Conservation (phyloP, 257 asterid genomes). For the Dorcoceras hygrometricum region DNA sequence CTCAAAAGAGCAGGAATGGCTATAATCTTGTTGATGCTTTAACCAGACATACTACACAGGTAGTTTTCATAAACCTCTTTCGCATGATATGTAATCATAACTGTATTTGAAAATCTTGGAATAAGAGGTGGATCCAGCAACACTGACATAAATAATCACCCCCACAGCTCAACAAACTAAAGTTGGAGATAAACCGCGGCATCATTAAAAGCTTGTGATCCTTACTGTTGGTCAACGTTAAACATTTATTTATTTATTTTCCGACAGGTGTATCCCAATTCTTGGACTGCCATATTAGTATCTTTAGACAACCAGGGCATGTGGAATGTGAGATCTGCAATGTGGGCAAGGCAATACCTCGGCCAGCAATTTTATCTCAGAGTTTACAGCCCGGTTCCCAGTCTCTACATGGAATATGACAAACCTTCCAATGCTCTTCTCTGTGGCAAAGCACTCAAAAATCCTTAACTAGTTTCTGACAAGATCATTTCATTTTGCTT, state of each 20-base stretch:
- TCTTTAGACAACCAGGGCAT: constrained; percentile 96
- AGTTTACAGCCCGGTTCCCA: constrained; percentile 57
- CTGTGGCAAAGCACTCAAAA: constrained; percentile 68
- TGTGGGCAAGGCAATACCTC: constrained; percentile 86
- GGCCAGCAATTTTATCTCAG: constrained; percentile 87
- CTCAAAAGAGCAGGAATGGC: constrained; percentile 44
- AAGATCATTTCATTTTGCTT: constrained; percentile 17
- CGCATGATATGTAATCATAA: not conserved
- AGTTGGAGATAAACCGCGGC: no score
- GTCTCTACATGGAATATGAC: constrained; percentile 62
- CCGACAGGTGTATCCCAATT: constrained; percentile 74
- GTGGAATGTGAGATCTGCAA: constrained; percentile 96
- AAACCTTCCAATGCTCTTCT: constrained; percentile 73
- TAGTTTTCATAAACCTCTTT: constrained; percentile 20
- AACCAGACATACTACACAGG: constrained; percentile 93
- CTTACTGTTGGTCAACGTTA: not conserved
- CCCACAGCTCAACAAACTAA: not conserved
- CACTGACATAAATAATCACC: not conserved
- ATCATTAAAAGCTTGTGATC: no score
- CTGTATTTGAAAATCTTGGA: not conserved
- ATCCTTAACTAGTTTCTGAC: constrained; percentile 27
- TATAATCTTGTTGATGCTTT: constrained; percentile 89
- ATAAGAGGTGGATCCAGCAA: not conserved
- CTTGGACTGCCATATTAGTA: constrained; percentile 82
- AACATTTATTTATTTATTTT: no score